A percentile compares a stretch with the other conserved stretches of the same genome.
These are phyloP conservation scores for Tillandsia leiboldiana DNA, from an alignment of 176 grass and related monocot species.

Conservation along the genomic window DNA sequence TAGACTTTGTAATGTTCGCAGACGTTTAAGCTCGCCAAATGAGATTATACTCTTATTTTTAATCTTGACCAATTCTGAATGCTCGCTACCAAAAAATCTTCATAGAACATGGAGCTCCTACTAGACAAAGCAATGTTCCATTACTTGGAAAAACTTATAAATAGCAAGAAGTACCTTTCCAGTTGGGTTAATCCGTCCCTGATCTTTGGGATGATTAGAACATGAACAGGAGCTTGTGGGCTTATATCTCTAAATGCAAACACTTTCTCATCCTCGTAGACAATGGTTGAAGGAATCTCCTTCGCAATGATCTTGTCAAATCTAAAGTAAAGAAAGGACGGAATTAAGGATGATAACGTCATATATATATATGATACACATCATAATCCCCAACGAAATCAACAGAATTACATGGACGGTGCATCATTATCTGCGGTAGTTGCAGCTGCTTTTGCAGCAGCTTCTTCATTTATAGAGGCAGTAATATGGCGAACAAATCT, in stretches of 20 bases:
- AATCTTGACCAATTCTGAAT: too few relatives aligned
- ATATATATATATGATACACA: background rate
- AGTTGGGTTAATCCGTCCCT: conserved; percentile 64
- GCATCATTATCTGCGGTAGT: conserved; percentile 38
- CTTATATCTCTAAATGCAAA: conserved; percentile 81
- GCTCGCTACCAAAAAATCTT: too few relatives aligned
- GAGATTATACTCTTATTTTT: too few relatives aligned
- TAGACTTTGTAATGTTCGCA: too few relatives aligned
- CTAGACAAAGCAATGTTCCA: too few relatives aligned
- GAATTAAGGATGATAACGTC: background rate
- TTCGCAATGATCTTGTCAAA: conserved; percentile 97
- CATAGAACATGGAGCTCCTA: too few relatives aligned
- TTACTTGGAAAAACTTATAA: background rate
- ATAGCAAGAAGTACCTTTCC: conserved; percentile 33
- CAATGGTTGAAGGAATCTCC: conserved; percentile 65
- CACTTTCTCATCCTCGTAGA: conserved; percentile 91
- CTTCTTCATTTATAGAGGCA: conserved; percentile 72
- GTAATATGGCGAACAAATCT: conserved; percentile 51
- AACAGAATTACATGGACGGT: conserved; percentile 56
- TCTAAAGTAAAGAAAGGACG: conserved; percentile 29
- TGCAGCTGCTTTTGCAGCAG: conserved; percentile 50
- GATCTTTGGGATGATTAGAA: conserved; percentile 72
- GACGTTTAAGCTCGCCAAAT: too few relatives aligned
- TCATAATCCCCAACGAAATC: background rate
- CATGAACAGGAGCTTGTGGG: conserved; percentile 84